phyloP scores from a whole-genome alignment of 2,329 filamentous ascomycete species.

The Nemania sp. region DNA sequence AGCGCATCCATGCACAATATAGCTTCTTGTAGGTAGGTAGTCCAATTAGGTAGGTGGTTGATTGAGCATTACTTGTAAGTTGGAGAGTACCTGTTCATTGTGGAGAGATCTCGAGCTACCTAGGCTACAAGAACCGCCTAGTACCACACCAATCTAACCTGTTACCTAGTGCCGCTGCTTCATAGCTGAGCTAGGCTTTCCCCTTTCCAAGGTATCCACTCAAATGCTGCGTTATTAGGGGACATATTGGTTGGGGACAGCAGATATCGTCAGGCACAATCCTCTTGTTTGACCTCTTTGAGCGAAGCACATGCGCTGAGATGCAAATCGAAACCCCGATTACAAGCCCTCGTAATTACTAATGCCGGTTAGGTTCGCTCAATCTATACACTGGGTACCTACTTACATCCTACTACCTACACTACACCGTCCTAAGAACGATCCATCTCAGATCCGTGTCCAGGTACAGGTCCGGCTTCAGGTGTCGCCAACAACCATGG shows the following conservation, averaged over 20 bases:
- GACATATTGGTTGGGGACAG: constrained; percentile 8
- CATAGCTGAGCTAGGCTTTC: constrained; percentile 3
- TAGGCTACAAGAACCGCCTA: no score
- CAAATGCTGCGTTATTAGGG: constrained; percentile 5
- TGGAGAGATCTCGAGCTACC: no score
- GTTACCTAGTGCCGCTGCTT: no score
- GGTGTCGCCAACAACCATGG: not conserved
- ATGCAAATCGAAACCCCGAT: not conserved
- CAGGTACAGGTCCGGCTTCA: constrained; percentile 9
- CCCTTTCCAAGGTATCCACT: constrained; percentile 17
- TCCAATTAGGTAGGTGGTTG: not conserved
- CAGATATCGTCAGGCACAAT: constrained; percentile 5
- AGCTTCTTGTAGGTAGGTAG: no score
- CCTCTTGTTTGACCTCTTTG: constrained; percentile 12
- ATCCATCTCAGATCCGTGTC: constrained; percentile 15
- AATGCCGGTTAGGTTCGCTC: constrained; percentile 1
- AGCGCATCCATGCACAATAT: not conserved
- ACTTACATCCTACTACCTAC: no score
- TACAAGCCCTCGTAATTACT: constrained; percentile 4
- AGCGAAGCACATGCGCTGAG: constrained; percentile 1
- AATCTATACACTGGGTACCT: no score
- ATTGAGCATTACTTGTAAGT: no score
- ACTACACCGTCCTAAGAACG: no score
- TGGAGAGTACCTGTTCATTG: no score
- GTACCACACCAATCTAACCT: no score